Conservation (phyloP, 2,329 filamentous ascomycete species). For the Penicillium occitanis region DNA sequence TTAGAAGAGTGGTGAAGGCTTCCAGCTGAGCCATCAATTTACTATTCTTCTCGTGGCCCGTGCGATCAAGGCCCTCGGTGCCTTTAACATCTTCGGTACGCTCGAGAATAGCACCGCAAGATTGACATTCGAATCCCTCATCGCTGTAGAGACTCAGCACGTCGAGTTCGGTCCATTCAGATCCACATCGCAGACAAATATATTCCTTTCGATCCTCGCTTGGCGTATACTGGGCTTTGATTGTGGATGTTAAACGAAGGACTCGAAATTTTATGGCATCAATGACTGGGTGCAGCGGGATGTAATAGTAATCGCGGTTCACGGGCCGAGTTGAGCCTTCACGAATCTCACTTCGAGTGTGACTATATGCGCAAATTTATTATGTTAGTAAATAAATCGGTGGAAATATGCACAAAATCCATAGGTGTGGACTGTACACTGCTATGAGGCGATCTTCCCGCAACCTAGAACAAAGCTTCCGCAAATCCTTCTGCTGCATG, state of each 20-base stretch:
- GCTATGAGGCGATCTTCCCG: conserved; percentile 82
- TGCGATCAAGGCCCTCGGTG: conserved; percentile 44
- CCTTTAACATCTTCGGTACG: conserved; percentile 48
- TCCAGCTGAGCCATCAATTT: conserved; percentile 51
- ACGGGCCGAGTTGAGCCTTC: conserved; percentile 79
- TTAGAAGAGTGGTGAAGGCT: conserved; percentile 48
- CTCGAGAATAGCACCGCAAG: conserved; percentile 59
- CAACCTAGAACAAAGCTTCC: conserved; percentile 82
- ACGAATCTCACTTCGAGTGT: conserved; percentile 72
- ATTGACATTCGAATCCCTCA: conserved; percentile 77
- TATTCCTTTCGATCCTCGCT: conserved; percentile 89
- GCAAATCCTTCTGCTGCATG: conserved; percentile 87
- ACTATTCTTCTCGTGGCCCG: conserved; percentile 52
- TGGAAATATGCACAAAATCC: conserved; percentile 13
- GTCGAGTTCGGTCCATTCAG: conserved; percentile 87
- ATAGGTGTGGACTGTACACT: conserved; percentile 57
- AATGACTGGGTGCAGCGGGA: conserved; percentile 90
- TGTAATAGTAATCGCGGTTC: conserved; percentile 92
- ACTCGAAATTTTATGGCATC: conserved; percentile 96
- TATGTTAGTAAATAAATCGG: conserved; percentile 13
- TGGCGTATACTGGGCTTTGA: conserved; percentile 78
- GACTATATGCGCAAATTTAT: conserved; percentile 45
- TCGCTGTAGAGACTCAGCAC: conserved; percentile 71
- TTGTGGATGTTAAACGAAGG: conserved; percentile 81
- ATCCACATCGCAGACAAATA: conserved; percentile 75